Percentiles rank a stretch among this genome's conserved stretches.
These are phyloP conservation scores for Pezicula neosporulosa DNA, from an alignment of 2,329 filamentous ascomycete species.

Conservation along the genomic window DNA sequence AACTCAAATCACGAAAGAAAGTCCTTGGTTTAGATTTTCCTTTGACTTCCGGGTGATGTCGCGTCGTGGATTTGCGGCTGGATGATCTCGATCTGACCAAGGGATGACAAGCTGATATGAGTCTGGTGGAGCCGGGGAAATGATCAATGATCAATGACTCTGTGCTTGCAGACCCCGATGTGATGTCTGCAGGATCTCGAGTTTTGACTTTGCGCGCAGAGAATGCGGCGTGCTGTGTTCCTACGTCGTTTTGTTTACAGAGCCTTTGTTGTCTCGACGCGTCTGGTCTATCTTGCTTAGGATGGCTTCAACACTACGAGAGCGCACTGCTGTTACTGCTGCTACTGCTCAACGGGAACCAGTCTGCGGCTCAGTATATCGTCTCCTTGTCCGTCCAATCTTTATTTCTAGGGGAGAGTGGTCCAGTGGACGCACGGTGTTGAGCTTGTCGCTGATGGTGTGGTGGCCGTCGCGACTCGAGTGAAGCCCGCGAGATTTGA, in stretches of 20 bases:
- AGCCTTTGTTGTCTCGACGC: background rate
- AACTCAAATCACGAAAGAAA: background rate
- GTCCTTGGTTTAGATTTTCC: background rate
- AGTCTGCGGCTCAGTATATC: slow-evolving; percentile 10
- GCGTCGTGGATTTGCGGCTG: background rate
- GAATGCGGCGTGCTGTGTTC: background rate
- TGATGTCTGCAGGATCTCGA: background rate
- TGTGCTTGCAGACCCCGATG: background rate
- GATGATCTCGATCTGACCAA: background rate
- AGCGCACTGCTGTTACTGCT: background rate
- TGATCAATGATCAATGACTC: background rate
- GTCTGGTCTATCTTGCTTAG: background rate
- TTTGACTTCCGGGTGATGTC: background rate
- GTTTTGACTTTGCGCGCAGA: background rate
- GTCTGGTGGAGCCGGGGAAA: background rate
- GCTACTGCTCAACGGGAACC: no score
- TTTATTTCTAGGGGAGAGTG: slow-evolving; percentile 12
- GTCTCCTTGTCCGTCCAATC: slow-evolving; percentile 17
- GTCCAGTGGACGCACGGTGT: background rate
- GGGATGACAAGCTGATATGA: background rate
- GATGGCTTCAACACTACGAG: background rate
- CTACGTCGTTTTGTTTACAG: background rate
- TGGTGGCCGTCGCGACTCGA: slow-evolving; percentile 3
- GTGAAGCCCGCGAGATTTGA: background rate
- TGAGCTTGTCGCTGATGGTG: slow-evolving; percentile 5